A percentile compares a stretch with the other conserved stretches of the same genome.
phyloP scores from a whole-genome alignment of 1,284 basidiomycete genomes.

The Sanghuangporus sanghuang region DNA sequence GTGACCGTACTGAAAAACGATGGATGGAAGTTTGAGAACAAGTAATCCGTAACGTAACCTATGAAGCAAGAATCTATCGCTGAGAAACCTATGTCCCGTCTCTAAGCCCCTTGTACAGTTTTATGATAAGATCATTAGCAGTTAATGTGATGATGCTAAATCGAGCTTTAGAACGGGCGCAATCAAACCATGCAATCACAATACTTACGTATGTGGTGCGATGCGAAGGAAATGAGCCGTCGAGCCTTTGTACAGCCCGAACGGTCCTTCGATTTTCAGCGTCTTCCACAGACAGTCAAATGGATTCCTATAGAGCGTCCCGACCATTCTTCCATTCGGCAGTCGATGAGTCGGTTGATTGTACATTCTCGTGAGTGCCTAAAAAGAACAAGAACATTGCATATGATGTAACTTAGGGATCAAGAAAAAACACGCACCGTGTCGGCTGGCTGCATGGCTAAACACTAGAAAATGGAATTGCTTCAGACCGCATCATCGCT shows the following conservation, averaged over 20 bases:
- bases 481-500: slow-evolving; percentile 10
- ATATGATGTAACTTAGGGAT: slow-evolving; percentile 20
- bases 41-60: neutral
- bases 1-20: slow-evolving; percentile 37
- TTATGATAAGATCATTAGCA: slow-evolving; percentile 79
- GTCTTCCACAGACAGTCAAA: slow-evolving; percentile 98
- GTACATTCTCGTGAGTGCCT: slow-evolving; percentile 94
- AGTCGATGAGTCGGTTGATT: slow-evolving; percentile 82
- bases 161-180: neutral
- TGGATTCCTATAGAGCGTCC: slow-evolving; percentile 84
- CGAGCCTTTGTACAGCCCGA: slow-evolving; percentile 88
- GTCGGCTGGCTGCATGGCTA: slow-evolving; percentile 87
- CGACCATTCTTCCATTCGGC: slow-evolving; percentile 71
- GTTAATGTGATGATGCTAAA: slow-evolving; percentile 79
- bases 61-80: neutral
- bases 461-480: slow-evolving; percentile 43
- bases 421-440: slow-evolving; percentile 46
- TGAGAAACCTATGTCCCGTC: slow-evolving; percentile 1
- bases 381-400: slow-evolving; percentile 1
- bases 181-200: neutral
- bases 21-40: slow-evolving; percentile 35
- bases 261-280: slow-evolving; percentile 82
- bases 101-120: slow-evolving; percentile 54
- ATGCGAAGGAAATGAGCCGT: slow-evolving; percentile 85
- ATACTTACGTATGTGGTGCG: slow-evolving; percentile 80